phyloP scores from a whole-genome alignment of 1,139 yeast species.

The Suhomyces terraborum region DNA sequence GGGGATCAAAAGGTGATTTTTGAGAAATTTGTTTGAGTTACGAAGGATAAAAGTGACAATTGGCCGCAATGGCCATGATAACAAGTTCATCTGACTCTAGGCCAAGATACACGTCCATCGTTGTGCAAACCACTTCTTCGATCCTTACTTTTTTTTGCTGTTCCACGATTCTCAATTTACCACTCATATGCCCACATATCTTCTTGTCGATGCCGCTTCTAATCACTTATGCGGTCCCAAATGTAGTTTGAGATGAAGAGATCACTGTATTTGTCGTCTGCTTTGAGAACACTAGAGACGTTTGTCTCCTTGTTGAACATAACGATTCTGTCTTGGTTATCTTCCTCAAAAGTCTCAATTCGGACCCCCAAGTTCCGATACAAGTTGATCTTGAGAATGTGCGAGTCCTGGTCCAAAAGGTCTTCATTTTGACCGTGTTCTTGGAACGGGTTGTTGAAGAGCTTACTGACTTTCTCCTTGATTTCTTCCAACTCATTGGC shows the following conservation, averaged over 20 bases:
- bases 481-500: slow-evolving; percentile 32
- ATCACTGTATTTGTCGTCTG: slow-evolving; percentile 61
- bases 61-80: too few relatives aligned
- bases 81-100: too few relatives aligned
- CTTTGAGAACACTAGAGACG: slow-evolving; percentile 52
- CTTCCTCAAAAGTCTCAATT: slow-evolving; percentile 28
- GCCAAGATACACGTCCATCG: too few relatives aligned
- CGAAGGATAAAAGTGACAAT: too few relatives aligned
- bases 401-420: slow-evolving; percentile 33
- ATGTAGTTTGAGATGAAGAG: slow-evolving; percentile 67
- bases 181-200: too few relatives aligned
- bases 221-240: slow-evolving; percentile 56
- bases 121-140: too few relatives aligned
- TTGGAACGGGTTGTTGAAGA: slow-evolving; percentile 22
- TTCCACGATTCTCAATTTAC: too few relatives aligned
- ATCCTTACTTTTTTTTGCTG: too few relatives aligned
- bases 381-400: slow-evolving; percentile 44
- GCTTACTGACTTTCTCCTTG: slow-evolving; percentile 24
- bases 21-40: too few relatives aligned
- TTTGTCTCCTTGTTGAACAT: slow-evolving; percentile 53
- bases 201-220: too few relatives aligned
- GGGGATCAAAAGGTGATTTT: too few relatives aligned
- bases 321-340: slow-evolving; percentile 38
- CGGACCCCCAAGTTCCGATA: slow-evolving; percentile 48
- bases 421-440: slow-evolving; percentile 20